These are phyloP conservation scores for Fistulina hepatica DNA, from an alignment of 1,284 basidiomycete species.

Conservation along the genomic window DNA sequence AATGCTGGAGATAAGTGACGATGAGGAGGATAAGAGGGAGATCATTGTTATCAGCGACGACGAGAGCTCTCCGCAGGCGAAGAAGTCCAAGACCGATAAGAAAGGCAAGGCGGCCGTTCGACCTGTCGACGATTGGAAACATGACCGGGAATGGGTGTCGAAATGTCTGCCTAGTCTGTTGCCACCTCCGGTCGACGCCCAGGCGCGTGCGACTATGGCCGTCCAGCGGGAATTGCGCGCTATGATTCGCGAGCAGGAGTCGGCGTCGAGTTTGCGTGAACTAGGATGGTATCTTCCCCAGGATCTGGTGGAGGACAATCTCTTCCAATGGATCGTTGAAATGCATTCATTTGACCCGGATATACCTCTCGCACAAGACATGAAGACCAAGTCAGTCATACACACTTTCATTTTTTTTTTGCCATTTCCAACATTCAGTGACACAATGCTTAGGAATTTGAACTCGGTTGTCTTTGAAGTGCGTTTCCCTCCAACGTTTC, in stretches of 20 bases:
- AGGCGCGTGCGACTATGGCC: conserved; percentile 37
- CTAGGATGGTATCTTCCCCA: conserved; percentile 55
- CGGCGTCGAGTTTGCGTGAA: conserved; percentile 32
- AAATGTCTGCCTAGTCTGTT: conserved; percentile 33
- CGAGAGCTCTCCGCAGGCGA: conserved; percentile 8
- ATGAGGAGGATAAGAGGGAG: conserved; percentile 16
- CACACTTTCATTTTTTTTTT: conserved; percentile 1
- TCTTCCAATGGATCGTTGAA: conserved; percentile 61
- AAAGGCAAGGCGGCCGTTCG: conserved; percentile 16
- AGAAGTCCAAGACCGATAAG: conserved; percentile 12
- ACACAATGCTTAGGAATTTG: conserved; percentile 26
- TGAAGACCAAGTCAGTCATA: conserved; percentile 36
- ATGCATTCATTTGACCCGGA: conserved; percentile 50
- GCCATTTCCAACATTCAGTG: conserved; percentile 1
- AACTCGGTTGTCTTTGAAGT: conserved; percentile 57
- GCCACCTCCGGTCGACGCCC: conserved; percentile 42
- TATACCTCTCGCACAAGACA: conserved; percentile 43
- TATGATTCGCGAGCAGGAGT: conserved; percentile 46
- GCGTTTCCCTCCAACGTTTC: conserved; percentile 46
- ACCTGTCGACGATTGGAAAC: conserved; percentile 38
- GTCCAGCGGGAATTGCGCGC: conserved; percentile 43
- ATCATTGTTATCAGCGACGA: conserved; percentile 19
- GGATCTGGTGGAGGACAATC: conserved; percentile 47
- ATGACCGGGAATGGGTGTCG: conserved; percentile 39
- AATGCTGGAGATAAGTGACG: too few species aligned